A percentile compares a stretch with the other conserved stretches of the same genome.
Conservation (phyloP, 2,329 filamentous ascomycete species). For the Aspergillus aculeatus region DNA sequence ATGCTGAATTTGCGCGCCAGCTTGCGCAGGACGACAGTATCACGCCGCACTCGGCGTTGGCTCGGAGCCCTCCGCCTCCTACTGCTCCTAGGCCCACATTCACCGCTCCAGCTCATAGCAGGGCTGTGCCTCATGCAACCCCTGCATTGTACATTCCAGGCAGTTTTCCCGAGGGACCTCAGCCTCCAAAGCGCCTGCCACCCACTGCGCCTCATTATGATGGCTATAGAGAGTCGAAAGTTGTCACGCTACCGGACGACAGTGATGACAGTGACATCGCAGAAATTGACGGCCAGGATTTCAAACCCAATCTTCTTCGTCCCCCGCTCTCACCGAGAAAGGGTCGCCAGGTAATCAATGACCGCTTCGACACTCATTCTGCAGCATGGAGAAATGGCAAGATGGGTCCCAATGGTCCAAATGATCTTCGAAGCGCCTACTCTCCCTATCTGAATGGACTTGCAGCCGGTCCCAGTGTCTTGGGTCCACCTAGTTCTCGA, state of each 20-base stretch:
- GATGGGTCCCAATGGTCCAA: not conserved
- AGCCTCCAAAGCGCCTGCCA: not conserved
- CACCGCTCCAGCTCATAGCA: not conserved
- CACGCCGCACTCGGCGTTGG: conserved; percentile 8
- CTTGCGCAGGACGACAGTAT: conserved; percentile 27
- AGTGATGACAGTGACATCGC: conserved; percentile 36
- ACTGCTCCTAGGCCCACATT: not conserved
- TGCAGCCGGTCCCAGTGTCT: conserved; percentile 5
- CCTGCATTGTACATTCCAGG: not conserved
- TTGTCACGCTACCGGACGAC: conserved; percentile 16
- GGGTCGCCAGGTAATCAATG: not conserved
- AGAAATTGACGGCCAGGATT: conserved; percentile 29
- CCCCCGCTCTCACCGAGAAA: not conserved
- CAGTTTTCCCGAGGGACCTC: not conserved
- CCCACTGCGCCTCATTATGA: not conserved
- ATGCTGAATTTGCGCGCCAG: conserved; percentile 40
- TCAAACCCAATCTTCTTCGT: conserved; percentile 7
- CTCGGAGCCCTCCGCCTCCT: conserved; percentile 8
- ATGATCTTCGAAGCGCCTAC: not conserved
- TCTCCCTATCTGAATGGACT: not conserved
- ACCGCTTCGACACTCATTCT: too few species aligned
- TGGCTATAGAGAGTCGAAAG: not conserved
- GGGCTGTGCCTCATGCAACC: too few species aligned
- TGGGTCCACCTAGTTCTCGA: conserved; percentile 2
- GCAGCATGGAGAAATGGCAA: too few species aligned